Conservation (phyloP, 805 yeast genomes). For the Teunomyces aglyptinius region DNA sequence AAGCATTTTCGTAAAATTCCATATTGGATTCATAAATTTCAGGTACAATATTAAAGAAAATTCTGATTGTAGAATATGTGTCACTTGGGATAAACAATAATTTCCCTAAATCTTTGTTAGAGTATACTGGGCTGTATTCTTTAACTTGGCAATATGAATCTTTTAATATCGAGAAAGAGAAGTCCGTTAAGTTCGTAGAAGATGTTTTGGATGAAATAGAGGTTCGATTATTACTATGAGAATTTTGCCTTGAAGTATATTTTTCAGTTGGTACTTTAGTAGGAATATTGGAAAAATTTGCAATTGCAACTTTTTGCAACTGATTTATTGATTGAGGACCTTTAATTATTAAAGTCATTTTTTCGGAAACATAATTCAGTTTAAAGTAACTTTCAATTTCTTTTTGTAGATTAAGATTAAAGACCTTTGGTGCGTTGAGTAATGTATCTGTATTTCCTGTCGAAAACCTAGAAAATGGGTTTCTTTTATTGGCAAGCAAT, state of each 20-base stretch:
- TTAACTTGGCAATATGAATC: not conserved
- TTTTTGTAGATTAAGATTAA: constrained; percentile 33
- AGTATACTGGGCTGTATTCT: not conserved
- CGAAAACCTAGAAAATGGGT: constrained; percentile 60
- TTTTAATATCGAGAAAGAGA: not conserved
- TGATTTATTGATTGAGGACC: constrained; percentile 66
- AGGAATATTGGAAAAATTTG: constrained; percentile 39
- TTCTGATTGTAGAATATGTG: constrained; percentile 26
- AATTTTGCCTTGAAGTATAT: not conserved
- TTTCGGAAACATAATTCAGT: constrained; percentile 42
- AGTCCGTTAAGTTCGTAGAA: not conserved
- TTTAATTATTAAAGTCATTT: constrained; percentile 56
- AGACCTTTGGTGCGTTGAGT: constrained; percentile 27
- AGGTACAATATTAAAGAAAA: constrained; percentile 43
- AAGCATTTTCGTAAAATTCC: constrained; percentile 34
- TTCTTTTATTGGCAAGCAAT: constrained; percentile 43
- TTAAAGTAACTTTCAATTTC: constrained; percentile 40
- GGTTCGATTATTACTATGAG: not conserved
- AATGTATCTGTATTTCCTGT: constrained; percentile 64
- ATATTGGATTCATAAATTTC: not conserved
- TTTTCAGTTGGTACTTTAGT: not conserved
- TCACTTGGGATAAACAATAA: constrained; percentile 4
- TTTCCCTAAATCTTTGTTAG: constrained; percentile 2
- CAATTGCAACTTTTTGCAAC: constrained; percentile 50
- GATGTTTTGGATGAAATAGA: not conserved